Base-by-base conservation (phyloP, 352 stramenopile genomes). In the Pythium brachiatum region DNA sequence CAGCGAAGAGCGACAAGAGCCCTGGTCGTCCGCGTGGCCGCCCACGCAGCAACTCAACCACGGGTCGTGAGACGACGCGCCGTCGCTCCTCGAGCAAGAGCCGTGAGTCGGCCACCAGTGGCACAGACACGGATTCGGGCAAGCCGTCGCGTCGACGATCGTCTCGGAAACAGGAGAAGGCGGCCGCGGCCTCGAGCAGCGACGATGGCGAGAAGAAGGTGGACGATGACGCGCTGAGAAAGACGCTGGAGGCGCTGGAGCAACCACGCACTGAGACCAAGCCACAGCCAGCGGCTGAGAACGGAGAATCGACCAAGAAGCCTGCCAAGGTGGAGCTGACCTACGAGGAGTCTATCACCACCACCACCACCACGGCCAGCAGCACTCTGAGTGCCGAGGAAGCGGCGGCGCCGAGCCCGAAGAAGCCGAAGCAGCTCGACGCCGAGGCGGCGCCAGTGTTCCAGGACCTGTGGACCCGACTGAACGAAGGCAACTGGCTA, bases 11-110 rank as follows among this genome's bases (percentile, higher is more conserved):
- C 41, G 12, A 36, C 31, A 64, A 64, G 50, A 69, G 57, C 51
- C 55, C 75, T 7, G 64, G 69, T 7, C 55, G 70, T 25, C 68
- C 69, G 51, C 78, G 78, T 52, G 75, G 79, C 46, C 81, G 83
- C 53, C 86, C 79, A 18, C 81, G 83, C 48, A 92, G 81, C 54
- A 81, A 72, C 57, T 92, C 82, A 4, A 72, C 82, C 29, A 63
- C 62, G 21, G 66, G 81, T n/a, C 60, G 60, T 16, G 39, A 48
- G 41, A 48, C 16, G 51, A 34, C 57, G 48, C 65, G 66, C n/a
- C 60, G 60, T 25, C 59, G 60, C 20, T 72, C 65, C 47, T 62
- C 60, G 26, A 65, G 60, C 48, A 67, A 69, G 36, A 64, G 60
- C 51, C 57, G 48, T 9, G 58, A 69, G n/a, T 53, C 54, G 32